phyloP scores from a whole-genome alignment of 164 flowering plant genomes.

The Dillenia suffruticosa region DNA sequence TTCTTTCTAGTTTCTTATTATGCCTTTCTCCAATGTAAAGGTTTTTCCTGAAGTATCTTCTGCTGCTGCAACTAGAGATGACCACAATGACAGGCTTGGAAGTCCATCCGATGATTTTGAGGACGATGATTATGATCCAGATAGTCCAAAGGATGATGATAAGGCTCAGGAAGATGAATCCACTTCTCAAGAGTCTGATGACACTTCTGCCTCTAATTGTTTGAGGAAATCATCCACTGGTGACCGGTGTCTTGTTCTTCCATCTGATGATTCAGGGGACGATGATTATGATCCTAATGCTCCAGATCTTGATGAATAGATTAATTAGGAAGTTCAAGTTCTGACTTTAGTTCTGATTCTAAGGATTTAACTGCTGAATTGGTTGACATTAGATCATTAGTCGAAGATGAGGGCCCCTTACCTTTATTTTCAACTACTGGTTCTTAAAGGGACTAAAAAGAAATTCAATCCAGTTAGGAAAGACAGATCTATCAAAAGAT shows the following conservation, averaged over 20 bases:
- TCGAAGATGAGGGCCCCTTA: constrained; percentile 15
- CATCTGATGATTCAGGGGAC: constrained; percentile 88
- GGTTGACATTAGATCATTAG: constrained; percentile 17
- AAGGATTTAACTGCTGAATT: constrained; percentile 47
- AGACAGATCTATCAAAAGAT: constrained; percentile 20
- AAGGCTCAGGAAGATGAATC: constrained; percentile 38
- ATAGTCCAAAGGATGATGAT: constrained; percentile 34
- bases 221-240: constrained; percentile 20
- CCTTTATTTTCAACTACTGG: constrained; percentile 8
- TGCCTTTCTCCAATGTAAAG: constrained; percentile 28
- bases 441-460: constrained; percentile 10
- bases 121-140: constrained; percentile 83
- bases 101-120: constrained; percentile 88
- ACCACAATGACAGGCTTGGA: constrained; percentile 41
- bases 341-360: constrained; percentile 80
- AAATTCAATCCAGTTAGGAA: constrained; percentile 10
- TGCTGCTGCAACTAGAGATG: constrained; percentile 38
- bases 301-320: constrained; percentile 33
- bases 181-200: constrained; percentile 67
- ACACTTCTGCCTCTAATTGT: constrained; percentile 52
- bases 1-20: not conserved
- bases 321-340: constrained; percentile 54
- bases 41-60: constrained; percentile 85
- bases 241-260: constrained; percentile 36
- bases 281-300: constrained; percentile 69